A percentile compares a stretch with the other conserved stretches of the same genome.
phyloP scores from a whole-genome alignment of 306 rosid species.

The Hippophae gyantsensis region DNA sequence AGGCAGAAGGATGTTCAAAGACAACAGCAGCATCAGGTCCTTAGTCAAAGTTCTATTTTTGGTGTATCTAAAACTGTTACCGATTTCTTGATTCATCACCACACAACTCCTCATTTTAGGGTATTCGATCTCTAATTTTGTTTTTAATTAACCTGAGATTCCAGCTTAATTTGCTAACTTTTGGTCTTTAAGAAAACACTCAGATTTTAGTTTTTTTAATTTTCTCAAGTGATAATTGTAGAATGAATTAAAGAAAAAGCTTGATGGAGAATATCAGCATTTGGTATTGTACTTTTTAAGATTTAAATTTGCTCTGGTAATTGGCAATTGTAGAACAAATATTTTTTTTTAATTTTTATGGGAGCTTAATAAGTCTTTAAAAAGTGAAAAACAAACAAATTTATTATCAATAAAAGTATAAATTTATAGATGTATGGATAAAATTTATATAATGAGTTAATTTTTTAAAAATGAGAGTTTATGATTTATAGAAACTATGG shows the following conservation, averaged over 20 bases:
- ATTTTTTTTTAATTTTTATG: not conserved
- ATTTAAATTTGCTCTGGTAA: constrained; percentile 27
- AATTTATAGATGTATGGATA: no score
- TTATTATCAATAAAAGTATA: no score
- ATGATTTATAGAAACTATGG: no score
- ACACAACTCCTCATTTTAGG: not conserved
- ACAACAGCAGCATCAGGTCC: constrained; percentile 27
- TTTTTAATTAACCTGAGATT: no score
- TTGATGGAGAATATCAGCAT: not conserved
- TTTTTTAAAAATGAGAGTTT: no score
- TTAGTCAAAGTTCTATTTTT: constrained; percentile 57
- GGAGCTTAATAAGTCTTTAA: no score
- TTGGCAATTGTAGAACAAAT: constrained; percentile 33
- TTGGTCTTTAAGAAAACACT: no score
- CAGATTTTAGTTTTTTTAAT: no score
- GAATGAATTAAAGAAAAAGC: not conserved
- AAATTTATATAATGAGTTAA: no score
- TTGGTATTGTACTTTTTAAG: constrained; percentile 20
- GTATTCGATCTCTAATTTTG: not conserved
- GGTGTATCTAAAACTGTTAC: constrained; percentile 73
- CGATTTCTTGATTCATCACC: not conserved
- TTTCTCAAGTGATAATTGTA: no score
- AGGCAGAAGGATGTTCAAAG: constrained; percentile 23
- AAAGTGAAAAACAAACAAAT: no score
- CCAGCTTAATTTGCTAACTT: no score